Percentiles rank a stretch among this genome's conserved stretches.
Conservation (phyloP, 2,329 filamentous ascomycete species). For the Trichoderma lentiforme region DNA sequence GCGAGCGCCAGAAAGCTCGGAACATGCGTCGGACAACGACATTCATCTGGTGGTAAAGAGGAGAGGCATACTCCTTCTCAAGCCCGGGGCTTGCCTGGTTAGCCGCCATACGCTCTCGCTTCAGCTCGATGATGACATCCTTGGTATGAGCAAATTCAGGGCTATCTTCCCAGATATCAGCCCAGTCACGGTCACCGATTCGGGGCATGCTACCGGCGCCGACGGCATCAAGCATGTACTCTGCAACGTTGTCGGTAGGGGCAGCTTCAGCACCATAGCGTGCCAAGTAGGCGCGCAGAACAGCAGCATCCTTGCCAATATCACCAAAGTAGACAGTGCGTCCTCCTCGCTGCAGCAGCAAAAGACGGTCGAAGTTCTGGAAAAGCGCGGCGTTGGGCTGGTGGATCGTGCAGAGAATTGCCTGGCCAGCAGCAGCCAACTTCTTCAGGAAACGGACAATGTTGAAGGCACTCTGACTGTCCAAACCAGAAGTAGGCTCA, state of each 20-base stretch:
- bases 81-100: constrained; percentile 47
- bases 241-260: constrained; percentile 57
- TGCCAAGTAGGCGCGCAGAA: constrained; percentile 63
- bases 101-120: constrained; percentile 51
- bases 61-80: constrained; percentile 79
- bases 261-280: constrained; percentile 58
- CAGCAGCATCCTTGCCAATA: constrained; percentile 69
- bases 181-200: constrained; percentile 74
- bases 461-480: constrained; percentile 64
- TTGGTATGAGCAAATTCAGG: constrained; percentile 67
- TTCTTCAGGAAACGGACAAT: constrained; percentile 77
- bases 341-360: constrained; percentile 75
- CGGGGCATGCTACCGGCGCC: constrained; percentile 71
- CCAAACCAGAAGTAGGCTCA: constrained; percentile 71
- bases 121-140: constrained; percentile 63
- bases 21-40: constrained; percentile 71
- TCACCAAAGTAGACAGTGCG: constrained; percentile 84
- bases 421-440: constrained; percentile 74
- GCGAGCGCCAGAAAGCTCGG: constrained; percentile 77
- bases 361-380: constrained; percentile 79
- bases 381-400: constrained; percentile 85
- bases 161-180: constrained; percentile 72
- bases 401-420: constrained; percentile 87
- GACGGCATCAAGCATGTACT: constrained; percentile 85
- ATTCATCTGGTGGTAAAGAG: constrained; percentile 73